These are phyloP conservation scores for Beauveria brongniartii DNA, from an alignment of 2,329 filamentous ascomycete genomes.

Conservation along the genomic window DNA sequence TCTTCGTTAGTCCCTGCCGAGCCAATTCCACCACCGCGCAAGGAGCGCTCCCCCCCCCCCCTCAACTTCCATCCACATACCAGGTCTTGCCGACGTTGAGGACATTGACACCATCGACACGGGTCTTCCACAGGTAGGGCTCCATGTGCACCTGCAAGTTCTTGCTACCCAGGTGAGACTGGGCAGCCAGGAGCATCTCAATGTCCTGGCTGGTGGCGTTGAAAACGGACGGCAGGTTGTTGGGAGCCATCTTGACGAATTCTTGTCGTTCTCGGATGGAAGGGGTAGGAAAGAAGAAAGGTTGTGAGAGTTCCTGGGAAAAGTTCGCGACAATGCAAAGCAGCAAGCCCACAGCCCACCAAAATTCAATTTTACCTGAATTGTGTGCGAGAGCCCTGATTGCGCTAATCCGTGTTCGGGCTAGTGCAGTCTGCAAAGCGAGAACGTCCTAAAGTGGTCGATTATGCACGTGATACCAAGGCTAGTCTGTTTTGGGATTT, in stretches of 20 bases:
- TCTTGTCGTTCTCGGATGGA: constrained; percentile 25
- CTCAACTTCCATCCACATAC: constrained; percentile 44
- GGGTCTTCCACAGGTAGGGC: constrained; percentile 99
- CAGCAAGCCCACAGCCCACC: constrained; percentile 15
- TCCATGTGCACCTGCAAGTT: constrained; percentile 99
- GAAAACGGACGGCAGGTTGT: constrained; percentile 90
- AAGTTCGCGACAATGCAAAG: constrained; percentile 32
- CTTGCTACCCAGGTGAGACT: constrained; percentile 96
- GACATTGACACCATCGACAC: constrained; percentile 95
- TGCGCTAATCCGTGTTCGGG: constrained; percentile 18
- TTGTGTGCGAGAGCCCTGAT: constrained; percentile 31
- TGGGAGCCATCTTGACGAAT: constrained; percentile 79
- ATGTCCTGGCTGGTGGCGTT: constrained; percentile 97
- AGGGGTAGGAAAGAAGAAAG: constrained; percentile 21
- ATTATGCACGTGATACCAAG: constrained; percentile 22
- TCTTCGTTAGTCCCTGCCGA: constrained; percentile 12
- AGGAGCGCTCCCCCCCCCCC: neutral
- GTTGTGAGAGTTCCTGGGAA: constrained; percentile 24
- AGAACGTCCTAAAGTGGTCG: neutral
- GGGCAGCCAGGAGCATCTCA: constrained; percentile 97
- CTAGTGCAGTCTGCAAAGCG: constrained; percentile 14
- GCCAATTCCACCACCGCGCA: neutral
- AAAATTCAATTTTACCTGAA: constrained; percentile 25
- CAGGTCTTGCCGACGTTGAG: constrained; percentile 99
- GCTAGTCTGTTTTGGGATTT: constrained; percentile 18